These are phyloP conservation scores for Rhodamnia rubescens DNA, from an alignment of 345 rosid species.

Conservation along the genomic window DNA sequence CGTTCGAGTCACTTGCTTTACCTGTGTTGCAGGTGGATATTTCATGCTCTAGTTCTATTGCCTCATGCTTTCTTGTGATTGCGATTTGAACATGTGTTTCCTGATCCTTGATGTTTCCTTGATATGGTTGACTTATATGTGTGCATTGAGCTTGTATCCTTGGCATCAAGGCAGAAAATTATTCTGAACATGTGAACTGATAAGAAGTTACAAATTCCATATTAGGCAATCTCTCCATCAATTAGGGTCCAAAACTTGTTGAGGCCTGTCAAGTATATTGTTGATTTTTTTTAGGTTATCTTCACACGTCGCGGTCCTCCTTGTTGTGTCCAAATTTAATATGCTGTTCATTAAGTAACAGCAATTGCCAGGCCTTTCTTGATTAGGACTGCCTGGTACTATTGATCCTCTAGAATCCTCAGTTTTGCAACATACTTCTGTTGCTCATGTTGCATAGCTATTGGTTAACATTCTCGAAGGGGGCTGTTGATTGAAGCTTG, in stretches of 20 bases:
- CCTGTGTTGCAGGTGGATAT: conserved; percentile 52
- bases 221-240: not conserved
- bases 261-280: not conserved
- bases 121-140: not conserved
- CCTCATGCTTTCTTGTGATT: not conserved
- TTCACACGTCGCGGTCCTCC: not conserved
- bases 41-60: not conserved
- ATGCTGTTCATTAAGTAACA: not conserved
- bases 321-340: not conserved
- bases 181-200: too few species aligned
- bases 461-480: not conserved
- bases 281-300: not conserved
- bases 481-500: not conserved
- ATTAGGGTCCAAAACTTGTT: not conserved
- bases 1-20: conserved; percentile 61
- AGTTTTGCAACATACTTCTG: not conserved
- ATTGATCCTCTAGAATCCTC: not conserved
- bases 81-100: not conserved
- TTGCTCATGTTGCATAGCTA: not conserved
- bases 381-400: not conserved
- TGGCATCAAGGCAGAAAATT: not conserved
- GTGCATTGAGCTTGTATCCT: not conserved
- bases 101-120: not conserved
- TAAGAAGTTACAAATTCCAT: not conserved
- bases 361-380: not conserved